phyloP scores from a whole-genome alignment of 2,329 filamentous ascomycete genomes.

The Penicillium thymicola region DNA sequence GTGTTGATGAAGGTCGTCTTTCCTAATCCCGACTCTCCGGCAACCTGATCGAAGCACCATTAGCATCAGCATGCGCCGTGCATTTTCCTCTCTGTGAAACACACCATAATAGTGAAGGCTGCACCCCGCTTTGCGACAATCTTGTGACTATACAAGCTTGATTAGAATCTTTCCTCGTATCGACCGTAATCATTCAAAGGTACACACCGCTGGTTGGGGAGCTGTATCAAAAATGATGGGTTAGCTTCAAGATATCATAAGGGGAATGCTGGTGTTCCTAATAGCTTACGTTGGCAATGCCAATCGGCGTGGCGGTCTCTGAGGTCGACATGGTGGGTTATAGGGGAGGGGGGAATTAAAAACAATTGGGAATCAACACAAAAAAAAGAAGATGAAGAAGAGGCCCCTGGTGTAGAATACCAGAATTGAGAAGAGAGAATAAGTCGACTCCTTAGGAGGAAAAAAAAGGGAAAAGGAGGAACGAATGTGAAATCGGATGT shows the following conservation, averaged over 20 bases:
- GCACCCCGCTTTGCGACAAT: slow-evolving; percentile 82
- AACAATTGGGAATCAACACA: slow-evolving; percentile 19
- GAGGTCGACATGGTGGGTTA: slow-evolving; percentile 52
- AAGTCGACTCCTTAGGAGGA: slow-evolving; percentile 8
- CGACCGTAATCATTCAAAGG: slow-evolving; percentile 38
- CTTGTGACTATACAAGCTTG: slow-evolving; percentile 55
- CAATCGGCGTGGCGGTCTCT: slow-evolving; percentile 65
- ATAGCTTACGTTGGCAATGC: slow-evolving; percentile 67
- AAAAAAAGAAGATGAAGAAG: slow-evolving; percentile 18
- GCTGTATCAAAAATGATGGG: slow-evolving; percentile 40
- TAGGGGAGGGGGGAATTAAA: slow-evolving; percentile 13
- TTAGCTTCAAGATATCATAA: slow-evolving; percentile 11
- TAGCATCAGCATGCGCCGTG: slow-evolving; percentile 19
- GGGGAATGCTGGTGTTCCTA: background rate
- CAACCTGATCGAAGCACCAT: slow-evolving; percentile 61
- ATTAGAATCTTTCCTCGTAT: slow-evolving; percentile 23
- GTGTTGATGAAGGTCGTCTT: slow-evolving; percentile 99
- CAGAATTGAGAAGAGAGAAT: slow-evolving; percentile 10
- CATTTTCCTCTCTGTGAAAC: slow-evolving; percentile 24
- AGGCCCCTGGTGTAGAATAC: slow-evolving; percentile 11
- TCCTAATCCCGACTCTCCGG: slow-evolving; percentile 95
- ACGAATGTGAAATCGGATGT: slow-evolving; percentile 6
- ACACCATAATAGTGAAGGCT: slow-evolving; percentile 98
- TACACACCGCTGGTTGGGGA: slow-evolving; percentile 66
- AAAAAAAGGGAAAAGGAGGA: slow-evolving; percentile 20